A percentile compares a stretch with the other conserved stretches of the same genome.
Conservation (phyloP, 2,329 filamentous ascomycete species). For the Microsporum ferrugineum region DNA sequence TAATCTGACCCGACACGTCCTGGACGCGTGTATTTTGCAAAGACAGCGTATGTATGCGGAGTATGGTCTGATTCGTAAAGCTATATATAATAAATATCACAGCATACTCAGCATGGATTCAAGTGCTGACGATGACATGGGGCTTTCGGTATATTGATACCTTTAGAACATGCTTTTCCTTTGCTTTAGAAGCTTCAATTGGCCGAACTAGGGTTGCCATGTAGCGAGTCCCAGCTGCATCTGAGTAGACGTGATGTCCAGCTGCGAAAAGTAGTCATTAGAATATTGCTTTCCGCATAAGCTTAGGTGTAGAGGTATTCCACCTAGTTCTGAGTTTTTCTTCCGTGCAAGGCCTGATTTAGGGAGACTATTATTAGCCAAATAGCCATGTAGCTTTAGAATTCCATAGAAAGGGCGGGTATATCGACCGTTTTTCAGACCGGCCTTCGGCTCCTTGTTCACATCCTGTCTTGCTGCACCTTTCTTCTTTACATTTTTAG, state of each 20-base stretch:
- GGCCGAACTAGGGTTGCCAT: slow-evolving; percentile 48
- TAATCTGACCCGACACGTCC: slow-evolving; percentile 24
- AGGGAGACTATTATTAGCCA: background rate
- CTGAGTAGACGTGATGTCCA: slow-evolving; percentile 54
- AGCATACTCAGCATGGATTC: slow-evolving; percentile 6
- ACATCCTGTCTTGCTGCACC: background rate
- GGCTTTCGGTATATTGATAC: slow-evolving; percentile 28
- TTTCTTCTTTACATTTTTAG: slow-evolving; percentile 30
- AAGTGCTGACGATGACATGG: background rate
- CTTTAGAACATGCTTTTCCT: slow-evolving; percentile 49
- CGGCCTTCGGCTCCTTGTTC: background rate
- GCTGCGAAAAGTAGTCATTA: slow-evolving; percentile 29
- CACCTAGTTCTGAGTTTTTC: background rate
- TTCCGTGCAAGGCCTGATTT: background rate
- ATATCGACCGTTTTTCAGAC: background rate
- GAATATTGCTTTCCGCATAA: background rate
- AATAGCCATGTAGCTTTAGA: background rate
- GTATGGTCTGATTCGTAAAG: slow-evolving; percentile 52
- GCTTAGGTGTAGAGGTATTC: background rate
- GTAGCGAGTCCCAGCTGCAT: slow-evolving; percentile 53
- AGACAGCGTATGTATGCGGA: slow-evolving; percentile 52
- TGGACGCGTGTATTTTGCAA: slow-evolving; percentile 36
- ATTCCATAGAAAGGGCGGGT: background rate
- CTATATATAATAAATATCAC: slow-evolving; percentile 31
- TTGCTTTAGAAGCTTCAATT: slow-evolving; percentile 38